These are phyloP conservation scores for Lagenidium giganteum DNA, from an alignment of 352 stramenopile genomes.

Conservation along the genomic window DNA sequence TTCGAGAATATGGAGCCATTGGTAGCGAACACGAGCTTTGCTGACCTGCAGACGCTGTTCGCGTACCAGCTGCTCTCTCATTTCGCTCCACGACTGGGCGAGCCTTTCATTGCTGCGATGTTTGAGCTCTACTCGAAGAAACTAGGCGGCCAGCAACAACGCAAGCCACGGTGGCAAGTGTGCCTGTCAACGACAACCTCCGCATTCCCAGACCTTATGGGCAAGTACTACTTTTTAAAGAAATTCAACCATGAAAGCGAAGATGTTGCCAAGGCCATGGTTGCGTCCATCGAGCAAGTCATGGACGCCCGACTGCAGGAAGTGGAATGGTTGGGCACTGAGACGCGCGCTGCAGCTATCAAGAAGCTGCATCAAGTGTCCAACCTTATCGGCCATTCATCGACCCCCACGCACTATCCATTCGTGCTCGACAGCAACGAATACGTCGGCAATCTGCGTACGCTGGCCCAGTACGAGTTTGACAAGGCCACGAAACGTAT, in stretches of 20 bases:
- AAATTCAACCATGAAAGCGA: constrained; percentile 80
- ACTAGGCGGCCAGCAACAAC: constrained; percentile 70
- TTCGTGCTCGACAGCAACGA: constrained; percentile 28
- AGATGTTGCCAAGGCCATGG: constrained; percentile 62
- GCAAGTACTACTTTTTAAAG: constrained; percentile 84
- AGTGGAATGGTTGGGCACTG: constrained; percentile 83
- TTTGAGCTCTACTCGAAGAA: constrained; percentile 83
- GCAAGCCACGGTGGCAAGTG: constrained; percentile 82
- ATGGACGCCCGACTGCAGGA: constrained; percentile 65
- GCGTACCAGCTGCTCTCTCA: constrained; percentile 36
- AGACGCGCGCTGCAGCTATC: constrained; percentile 64
- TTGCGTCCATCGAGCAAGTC: constrained; percentile 67
- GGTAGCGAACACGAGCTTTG: constrained; percentile 23
- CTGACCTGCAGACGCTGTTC: constrained; percentile 33
- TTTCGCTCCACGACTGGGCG: constrained; percentile 22
- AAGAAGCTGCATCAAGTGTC: constrained; percentile 78
- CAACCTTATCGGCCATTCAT: constrained; percentile 50
- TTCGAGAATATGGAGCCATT: constrained; percentile 34
- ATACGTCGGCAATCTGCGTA: constrained; percentile 26
- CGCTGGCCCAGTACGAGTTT: constrained; percentile 32
- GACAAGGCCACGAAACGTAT: constrained; percentile 19
- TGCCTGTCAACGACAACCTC: constrained; percentile 43
- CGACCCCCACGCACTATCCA: constrained; percentile 29
- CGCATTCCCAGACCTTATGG: constrained; percentile 41
- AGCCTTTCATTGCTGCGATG: constrained; percentile 67